These are phyloP conservation scores for Tylopilus rubrobrunneus DNA, from an alignment of 768 basidiomycete species.

Conservation along the genomic window DNA sequence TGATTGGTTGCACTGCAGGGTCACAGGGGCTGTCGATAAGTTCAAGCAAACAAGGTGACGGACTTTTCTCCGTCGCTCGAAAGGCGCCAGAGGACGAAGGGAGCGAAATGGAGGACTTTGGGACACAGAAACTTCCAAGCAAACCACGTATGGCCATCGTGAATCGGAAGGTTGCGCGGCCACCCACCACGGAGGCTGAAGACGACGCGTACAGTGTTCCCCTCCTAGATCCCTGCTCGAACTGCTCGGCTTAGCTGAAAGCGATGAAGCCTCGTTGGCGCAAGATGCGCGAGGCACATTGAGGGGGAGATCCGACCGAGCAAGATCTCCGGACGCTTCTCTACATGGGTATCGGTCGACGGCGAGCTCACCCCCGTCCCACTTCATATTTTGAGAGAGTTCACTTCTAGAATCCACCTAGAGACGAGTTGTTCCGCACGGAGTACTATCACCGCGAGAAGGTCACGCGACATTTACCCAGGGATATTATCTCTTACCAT, in stretches of 20 bases:
- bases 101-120: conserved; percentile 65
- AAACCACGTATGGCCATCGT: conserved; percentile 51
- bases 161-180: conserved; percentile 44
- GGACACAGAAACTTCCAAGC: conserved; percentile 14
- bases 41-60: conserved; percentile 98
- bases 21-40: conserved; percentile 87
- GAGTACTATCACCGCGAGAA: conserved; percentile 69
- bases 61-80: conserved; percentile 61
- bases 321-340: conserved; percentile 74
- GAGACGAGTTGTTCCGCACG: conserved; percentile 62
- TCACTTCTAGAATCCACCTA: conserved; percentile 71
- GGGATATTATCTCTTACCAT: conserved; percentile 59
- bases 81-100: conserved; percentile 11
- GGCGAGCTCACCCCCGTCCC: conserved; percentile 72
- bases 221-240: conserved; percentile 57
- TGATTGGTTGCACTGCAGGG: conserved; percentile 92
- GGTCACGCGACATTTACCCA: conserved; percentile 74
- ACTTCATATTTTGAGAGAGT: conserved; percentile 84
- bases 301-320: conserved; percentile 63
- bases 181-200: conserved; percentile 41
- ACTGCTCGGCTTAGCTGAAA: conserved; percentile 76
- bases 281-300: conserved; percentile 46
- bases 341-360: conserved; percentile 84
- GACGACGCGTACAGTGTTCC: conserved; percentile 25
- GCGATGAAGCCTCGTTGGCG: conserved; percentile 80